Evolutionary conservation across 1,284 basidiomycete species (phyloP).

Genomic region (Peniophora sp.): DNA sequence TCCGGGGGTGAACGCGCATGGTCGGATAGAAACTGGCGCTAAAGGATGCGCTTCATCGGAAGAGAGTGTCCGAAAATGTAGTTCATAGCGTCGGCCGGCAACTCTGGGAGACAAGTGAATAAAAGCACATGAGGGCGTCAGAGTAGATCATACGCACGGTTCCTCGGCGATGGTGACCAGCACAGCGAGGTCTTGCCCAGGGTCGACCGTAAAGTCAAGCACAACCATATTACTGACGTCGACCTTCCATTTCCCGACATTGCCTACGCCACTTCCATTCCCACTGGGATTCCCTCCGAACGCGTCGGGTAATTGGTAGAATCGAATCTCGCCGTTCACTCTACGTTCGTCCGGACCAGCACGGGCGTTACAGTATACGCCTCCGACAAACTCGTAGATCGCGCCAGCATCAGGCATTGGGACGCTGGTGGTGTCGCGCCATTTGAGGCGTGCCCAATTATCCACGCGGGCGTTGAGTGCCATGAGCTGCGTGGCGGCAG

Average conservation of each 20-base stretch:
- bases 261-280: conserved; percentile 6
- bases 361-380: conserved; percentile 37
- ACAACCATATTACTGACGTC: conserved; percentile 28
- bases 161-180: conserved; percentile 33
- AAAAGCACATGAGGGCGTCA: background rate
- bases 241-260: conserved; percentile 27
- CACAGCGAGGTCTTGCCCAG: conserved; percentile 40
- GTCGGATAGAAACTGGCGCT: conserved; percentile 28
- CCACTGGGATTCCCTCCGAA: background rate
- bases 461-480: conserved; percentile 32
- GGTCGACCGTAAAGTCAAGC: conserved; percentile 48
- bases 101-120: conserved; percentile 21
- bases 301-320: conserved; percentile 33
- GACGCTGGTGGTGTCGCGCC: conserved; percentile 27
- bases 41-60: conserved; percentile 39
- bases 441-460: conserved; percentile 35
- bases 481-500: conserved; percentile 30
- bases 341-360: conserved; percentile 25
- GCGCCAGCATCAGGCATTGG: conserved; percentile 33
- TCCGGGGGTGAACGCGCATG: conserved; percentile 25
- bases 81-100: conserved; percentile 28
- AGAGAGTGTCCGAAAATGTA: conserved; percentile 40
- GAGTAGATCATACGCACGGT: conserved; percentile 27
- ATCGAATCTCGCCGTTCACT: conserved; percentile 20
- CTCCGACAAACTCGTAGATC: conserved; percentile 43